These are phyloP conservation scores for Ascocoryne sarcoides DNA, from an alignment of 2,329 filamentous ascomycete genomes.

Conservation along the genomic window DNA sequence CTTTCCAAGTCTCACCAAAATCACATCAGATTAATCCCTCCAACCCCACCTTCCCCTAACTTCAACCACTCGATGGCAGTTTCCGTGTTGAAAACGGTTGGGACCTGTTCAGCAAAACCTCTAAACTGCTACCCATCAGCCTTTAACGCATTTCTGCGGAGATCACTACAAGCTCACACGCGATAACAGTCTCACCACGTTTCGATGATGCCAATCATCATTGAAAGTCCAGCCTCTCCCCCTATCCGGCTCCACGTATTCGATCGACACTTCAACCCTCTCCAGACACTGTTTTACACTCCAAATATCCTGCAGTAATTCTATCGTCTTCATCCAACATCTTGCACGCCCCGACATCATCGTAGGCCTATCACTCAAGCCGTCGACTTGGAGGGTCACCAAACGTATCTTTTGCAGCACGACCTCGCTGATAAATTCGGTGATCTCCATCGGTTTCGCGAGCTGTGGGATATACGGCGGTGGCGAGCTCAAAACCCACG, in stretches of 20 bases:
- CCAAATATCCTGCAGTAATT: neutral
- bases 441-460: conserved; percentile 12
- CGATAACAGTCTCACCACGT: conserved; percentile 4
- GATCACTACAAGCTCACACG: conserved; percentile 1
- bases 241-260: neutral
- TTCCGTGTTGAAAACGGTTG: neutral
- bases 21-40: too few species aligned
- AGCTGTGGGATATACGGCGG: conserved; percentile 7
- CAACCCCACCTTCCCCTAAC: too few species aligned
- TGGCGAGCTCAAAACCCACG: conserved; percentile 21
- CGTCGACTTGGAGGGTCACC: conserved; percentile 12
- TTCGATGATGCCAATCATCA: conserved; percentile 3
- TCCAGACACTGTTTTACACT: neutral
- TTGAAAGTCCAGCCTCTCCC: conserved; percentile 7
- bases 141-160: neutral
- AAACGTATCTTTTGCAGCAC: conserved; percentile 13
- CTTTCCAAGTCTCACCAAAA: too few species aligned
- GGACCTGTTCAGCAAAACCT: conserved; percentile 3
- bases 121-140: conserved; percentile 3
- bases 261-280: neutral
- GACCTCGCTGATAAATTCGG: conserved; percentile 13
- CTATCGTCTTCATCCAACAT: neutral
- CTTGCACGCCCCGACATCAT: neutral
- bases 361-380: conserved; percentile 2
- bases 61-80: neutral